Conservation (phyloP, 805 yeast species). For the Candida caryicola region DNA sequence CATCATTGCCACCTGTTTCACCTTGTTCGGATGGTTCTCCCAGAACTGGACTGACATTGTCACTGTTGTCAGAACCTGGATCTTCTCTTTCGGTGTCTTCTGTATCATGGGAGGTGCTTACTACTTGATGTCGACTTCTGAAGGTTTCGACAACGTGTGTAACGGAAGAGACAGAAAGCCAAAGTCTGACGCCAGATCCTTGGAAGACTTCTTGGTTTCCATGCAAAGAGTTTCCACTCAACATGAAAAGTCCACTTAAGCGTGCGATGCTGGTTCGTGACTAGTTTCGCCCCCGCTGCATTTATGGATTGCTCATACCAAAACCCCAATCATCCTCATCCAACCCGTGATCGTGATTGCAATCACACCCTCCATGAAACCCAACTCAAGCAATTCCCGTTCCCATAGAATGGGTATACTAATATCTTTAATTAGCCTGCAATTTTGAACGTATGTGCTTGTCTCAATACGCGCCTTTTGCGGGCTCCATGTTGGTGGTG, state of each 20-base stretch:
- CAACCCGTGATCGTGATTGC: too few relatives aligned
- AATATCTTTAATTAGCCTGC: not conserved
- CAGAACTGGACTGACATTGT: constrained; percentile 97
- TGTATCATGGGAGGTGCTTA: constrained; percentile 95
- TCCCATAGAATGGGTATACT: too few relatives aligned
- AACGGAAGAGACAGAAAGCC: constrained; percentile 72
- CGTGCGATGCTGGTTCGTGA: not conserved
- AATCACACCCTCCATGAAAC: too few relatives aligned
- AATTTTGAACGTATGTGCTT: not conserved
- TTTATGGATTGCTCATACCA: too few relatives aligned
- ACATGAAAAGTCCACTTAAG: constrained; percentile 75
- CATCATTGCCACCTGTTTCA: constrained; percentile 87
- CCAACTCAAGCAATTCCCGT: too few relatives aligned
- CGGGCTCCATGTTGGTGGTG: constrained; percentile 2
- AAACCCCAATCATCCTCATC: too few relatives aligned
- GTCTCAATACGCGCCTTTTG: not conserved
- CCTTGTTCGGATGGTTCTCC: constrained; percentile 96
- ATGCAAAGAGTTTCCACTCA: constrained; percentile 89
- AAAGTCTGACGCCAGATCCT: constrained; percentile 50
- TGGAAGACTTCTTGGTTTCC: constrained; percentile 81
- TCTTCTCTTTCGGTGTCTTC: constrained; percentile 96
- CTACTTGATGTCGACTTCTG: constrained; percentile 85
- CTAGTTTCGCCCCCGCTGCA: too few relatives aligned
- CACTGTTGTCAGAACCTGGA: constrained; percentile 90
- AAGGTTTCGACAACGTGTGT: constrained; percentile 77